These are phyloP conservation scores for Sugiyamaella chiloensis DNA, from an alignment of 805 yeast genomes.

Conservation along the genomic window DNA sequence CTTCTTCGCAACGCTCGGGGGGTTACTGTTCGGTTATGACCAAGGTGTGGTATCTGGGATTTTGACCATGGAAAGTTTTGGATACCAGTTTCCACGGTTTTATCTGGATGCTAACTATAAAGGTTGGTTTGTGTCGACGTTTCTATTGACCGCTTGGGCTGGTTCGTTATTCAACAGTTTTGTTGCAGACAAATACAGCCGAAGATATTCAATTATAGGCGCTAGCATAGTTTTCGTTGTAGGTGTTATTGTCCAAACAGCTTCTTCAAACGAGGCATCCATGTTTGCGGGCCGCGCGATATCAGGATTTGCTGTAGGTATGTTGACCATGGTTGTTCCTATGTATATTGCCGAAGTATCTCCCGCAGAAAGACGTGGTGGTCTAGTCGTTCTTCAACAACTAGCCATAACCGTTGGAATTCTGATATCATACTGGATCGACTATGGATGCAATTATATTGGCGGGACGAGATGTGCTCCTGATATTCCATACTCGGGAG, in stretches of 20 bases:
- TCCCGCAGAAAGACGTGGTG: constrained; percentile 82
- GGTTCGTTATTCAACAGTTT: constrained; percentile 76
- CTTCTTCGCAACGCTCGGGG: constrained; percentile 44
- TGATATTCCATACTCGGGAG: constrained; percentile 5
- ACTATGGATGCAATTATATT: constrained; percentile 51
- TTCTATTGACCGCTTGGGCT: constrained; percentile 83
- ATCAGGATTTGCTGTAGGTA: constrained; percentile 84
- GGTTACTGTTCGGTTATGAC: constrained; percentile 74
- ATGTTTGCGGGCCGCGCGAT: constrained; percentile 63
- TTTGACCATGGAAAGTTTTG: constrained; percentile 68
- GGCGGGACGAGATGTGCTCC: constrained; percentile 1
- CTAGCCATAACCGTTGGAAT: constrained; percentile 63
- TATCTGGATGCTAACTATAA: constrained; percentile 69
- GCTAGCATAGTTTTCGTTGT: constrained; percentile 80
- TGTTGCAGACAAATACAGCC: constrained; percentile 73
- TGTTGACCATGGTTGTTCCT: constrained; percentile 79
- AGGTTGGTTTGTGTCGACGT: constrained; percentile 83
- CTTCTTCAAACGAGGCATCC: constrained; percentile 72
- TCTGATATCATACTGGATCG: constrained; percentile 48
- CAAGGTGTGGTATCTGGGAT: constrained; percentile 92
- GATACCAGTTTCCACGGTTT: constrained; percentile 56
- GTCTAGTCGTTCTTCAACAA: constrained; percentile 58
- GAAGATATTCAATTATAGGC: constrained; percentile 71
- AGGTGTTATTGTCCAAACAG: constrained; percentile 84
- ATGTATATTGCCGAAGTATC: constrained; percentile 85